Evolutionary conservation across 2,329 filamentous ascomycete species (phyloP).

Genomic region (Fusarium nisikadoi): DNA sequence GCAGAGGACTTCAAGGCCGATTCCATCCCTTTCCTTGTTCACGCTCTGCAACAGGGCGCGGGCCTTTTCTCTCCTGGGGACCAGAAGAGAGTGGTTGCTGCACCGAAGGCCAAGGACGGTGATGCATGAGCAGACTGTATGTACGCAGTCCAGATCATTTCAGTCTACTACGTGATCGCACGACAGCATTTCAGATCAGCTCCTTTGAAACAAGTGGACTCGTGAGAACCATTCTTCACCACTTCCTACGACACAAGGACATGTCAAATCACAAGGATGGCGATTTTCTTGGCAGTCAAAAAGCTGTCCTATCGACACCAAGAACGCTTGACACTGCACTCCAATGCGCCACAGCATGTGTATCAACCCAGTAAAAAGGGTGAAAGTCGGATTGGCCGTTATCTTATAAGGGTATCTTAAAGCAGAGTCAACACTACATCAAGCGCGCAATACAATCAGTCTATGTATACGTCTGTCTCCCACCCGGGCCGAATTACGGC

Average conservation of each 20-base stretch:
- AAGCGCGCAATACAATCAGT: conserved; percentile 12
- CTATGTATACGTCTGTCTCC: conserved; percentile 1
- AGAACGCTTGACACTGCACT: background rate
- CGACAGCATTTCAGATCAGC: background rate
- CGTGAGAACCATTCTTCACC: background rate
- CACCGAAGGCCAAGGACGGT: conserved; percentile 23
- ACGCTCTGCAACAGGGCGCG: conserved; percentile 75
- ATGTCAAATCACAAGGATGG: background rate
- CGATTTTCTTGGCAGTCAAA: background rate
- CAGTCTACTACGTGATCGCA: background rate
- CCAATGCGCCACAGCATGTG: background rate
- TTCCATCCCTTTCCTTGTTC: conserved; percentile 72
- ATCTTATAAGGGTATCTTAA: conserved; percentile 44
- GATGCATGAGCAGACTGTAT: conserved; percentile 15
- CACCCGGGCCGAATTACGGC: background rate
- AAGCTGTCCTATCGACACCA: background rate
- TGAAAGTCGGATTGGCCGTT: background rate
- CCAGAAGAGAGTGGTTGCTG: conserved; percentile 45
- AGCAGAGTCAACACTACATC: conserved; percentile 24
- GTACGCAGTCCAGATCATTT: background rate
- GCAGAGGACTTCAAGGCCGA: conserved; percentile 77
- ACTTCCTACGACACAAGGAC: background rate
- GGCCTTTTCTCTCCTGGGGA: conserved; percentile 64
- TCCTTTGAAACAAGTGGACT: background rate
- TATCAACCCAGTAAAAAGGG: background rate